Evolutionary conservation across 2,329 filamentous ascomycete genomes (phyloP), one percentile per base, ranked within the genome.

Genomic region (Ophiocordyceps camponoti-rufipedis): DNA sequence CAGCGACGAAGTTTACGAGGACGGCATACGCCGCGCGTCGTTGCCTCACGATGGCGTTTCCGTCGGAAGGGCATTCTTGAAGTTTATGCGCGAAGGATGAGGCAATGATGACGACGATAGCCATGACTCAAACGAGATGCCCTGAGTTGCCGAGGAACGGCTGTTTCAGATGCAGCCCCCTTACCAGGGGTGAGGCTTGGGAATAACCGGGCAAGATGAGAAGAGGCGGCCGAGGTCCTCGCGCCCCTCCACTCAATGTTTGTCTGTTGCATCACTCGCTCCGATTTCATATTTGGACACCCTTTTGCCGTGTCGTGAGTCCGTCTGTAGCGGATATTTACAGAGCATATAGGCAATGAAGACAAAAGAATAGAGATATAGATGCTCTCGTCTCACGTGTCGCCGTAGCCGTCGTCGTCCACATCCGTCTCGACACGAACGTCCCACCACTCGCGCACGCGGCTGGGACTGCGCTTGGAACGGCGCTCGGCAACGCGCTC

Each of bases 41-140:
- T 69, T 77, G 32, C 67, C 74, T 46, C 86, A 95, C 51, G 87
- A 95, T 58, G 88, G 89, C 1, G 68, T 91, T n/a, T 63, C 69
- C 3, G 78, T 94, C 45, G 81, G 78, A 0, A 69, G 72, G 50
- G 80, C 77, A 0, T 93, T 95, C 58, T 58, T 95, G 55, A 74
- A 71, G 41, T 94, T 96, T 53, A 60, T 93, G 54, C 64, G 77
- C 43, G 79, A 85, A 52, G 70, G 54, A 13, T 58, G 47, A 54
- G 13, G 19, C 13, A 7, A 16, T 7, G n/a, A 32, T 5, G 32
- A 11, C 12, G 29, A 41, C 10, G 35, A 39, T 23, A 23, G 3
- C 23, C 23, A 23, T 23, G 23, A 23, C 23, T 23, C 23, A 5
- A 23, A 23, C 23, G 23, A 23, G 23, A 23, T 5, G 23, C 23